Percentiles rank a stretch among this genome's conserved stretches.
Conservation (phyloP, 139 green algal species). For the Penium margaritaceum region DNA sequence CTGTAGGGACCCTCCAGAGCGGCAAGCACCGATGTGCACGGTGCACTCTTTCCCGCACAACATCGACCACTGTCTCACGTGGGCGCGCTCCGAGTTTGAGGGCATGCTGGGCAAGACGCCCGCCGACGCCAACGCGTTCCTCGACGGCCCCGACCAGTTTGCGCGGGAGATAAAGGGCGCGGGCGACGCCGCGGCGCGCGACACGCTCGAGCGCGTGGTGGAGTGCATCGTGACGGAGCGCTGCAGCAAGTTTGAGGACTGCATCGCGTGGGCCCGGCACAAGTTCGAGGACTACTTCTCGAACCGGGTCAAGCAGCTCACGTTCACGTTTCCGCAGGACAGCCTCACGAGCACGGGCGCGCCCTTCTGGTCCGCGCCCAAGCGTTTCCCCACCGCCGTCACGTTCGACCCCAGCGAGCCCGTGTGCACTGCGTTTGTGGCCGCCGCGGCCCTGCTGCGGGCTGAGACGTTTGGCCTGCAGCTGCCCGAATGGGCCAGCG, state of each 20-base stretch:
- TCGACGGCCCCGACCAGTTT: slow-evolving; percentile 75
- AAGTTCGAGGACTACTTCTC: slow-evolving; percentile 68
- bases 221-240: slow-evolving; percentile 65
- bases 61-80: slow-evolving; percentile 86
- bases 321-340: slow-evolving; percentile 92
- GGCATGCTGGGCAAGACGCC: slow-evolving; percentile 83
- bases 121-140: slow-evolving; percentile 79
- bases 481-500: slow-evolving; percentile 40
- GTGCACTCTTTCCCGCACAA: slow-evolving; percentile 99
- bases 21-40: slow-evolving; percentile 97
- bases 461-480: slow-evolving; percentile 76
- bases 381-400: slow-evolving; percentile 85
- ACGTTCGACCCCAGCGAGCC: slow-evolving; percentile 69
- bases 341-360: slow-evolving; percentile 76
- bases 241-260: slow-evolving; percentile 72
- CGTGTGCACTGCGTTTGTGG: slow-evolving; percentile 63
- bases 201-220: slow-evolving; percentile 79
- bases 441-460: slow-evolving; percentile 75
- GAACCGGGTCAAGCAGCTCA: slow-evolving; percentile 82
- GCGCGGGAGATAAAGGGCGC: slow-evolving; percentile 26
- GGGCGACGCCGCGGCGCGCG: slow-evolving; percentile 50
- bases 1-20: slow-evolving; percentile 84
- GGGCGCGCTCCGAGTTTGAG: slow-evolving; percentile 90
- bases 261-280: slow-evolving; percentile 72
- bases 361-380: slow-evolving; percentile 93